Base-by-base conservation (phyloP, 306 rosid species). In the Biancaea sappan region DNA sequence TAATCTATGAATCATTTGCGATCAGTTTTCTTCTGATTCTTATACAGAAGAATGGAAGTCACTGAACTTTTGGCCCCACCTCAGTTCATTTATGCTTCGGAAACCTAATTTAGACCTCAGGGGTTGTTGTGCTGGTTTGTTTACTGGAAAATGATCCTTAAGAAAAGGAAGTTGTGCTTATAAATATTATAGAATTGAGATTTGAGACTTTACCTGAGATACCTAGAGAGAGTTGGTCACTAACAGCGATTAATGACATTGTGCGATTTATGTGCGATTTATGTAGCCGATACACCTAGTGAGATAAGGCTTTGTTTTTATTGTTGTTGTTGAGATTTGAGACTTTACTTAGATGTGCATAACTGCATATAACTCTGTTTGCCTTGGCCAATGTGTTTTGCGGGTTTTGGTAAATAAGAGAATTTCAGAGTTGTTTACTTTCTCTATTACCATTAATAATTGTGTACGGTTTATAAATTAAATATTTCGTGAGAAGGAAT, bases 51-150 rank as follows among this genome's bases (percentile, higher is more conserved):
- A 21, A 22, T 70, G 46, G 3, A 72, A 34, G 8, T 25, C 5
- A 0, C 6, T 19, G 38, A 48, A 61, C 66, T 22, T 41, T 21
- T 34, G 4, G 32, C 56, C 40, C 14, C 52, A 18, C 24, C 22
- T 56, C 16, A 24, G 15, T 47, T 50, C 26, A 24, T 62, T 74
- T 3, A 3, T 26, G 8, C 16, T 26, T 32, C n/a, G 52, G 77
- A 81, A 82, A 85, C 88, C 88, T 84, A 82, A 65, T 31, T 59
- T 66, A 58, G 6, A 41, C 1, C 16, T 19, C 40, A 1, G 22
- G n/a, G 60, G 38, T 24, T 14, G 1, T 48, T 56, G 13, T 22
- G 40, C 43, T 43, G 37, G 40, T 48, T 78, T 66, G n/a, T 37
- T 22, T 76, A 31, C 54, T 8, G 47, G 32, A 32, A 48, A 73